Base-by-base conservation (phyloP, 2,329 filamentous ascomycete genomes). In the Calonectria pseudoreteaudii region DNA sequence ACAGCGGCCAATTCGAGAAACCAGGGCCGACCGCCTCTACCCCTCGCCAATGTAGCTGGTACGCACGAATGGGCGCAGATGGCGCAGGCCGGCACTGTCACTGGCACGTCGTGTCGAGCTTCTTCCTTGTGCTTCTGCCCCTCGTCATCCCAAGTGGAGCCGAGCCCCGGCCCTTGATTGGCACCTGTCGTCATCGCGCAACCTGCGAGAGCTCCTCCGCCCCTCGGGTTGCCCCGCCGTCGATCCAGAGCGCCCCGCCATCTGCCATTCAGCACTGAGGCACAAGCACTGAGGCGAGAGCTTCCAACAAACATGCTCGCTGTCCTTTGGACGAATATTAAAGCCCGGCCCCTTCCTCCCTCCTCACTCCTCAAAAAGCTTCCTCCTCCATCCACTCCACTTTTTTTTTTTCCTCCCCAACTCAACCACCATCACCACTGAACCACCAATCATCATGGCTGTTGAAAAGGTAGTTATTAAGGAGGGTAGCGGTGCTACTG, bases 391-490 rank as follows among this genome's bases (percentile, higher is more conserved):
- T 76, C 62, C 68, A 71, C 52, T 74, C 74, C 74, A 72, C 66
- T 71, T 9, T 34, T 9, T 9, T 34, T 34, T 20, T 71, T 72
- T 70, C 68, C n/a, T n/a, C n/a, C n/a, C n/a, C n/a, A n/a, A 73
- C 66, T 62, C 72, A 71, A 74, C 52, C 66, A 62, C 28, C 75
- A 75, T 73, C 66, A 74, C 53, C 75, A 74, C 74, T 38, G 56
- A 58, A 26, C 31, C 66, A 53, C 74, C 71, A 76, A 76, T 65
- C 84, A 89, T 75, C 81, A 95, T 95, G 94, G 93, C 90, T 84
- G 94, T 98, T 81, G 90, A 88, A 73, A 97, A 95, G 89, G 90
- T 88, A 65, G 85, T 90, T 76, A 84, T 93, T 80, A 82, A 86
- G 44, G 85, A 90, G 76, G 96, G 96, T 81, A 89, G 90, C 81